Base-by-base conservation (phyloP, 2,329 filamentous ascomycete species). In the Fusarium duplospermum region DNA sequence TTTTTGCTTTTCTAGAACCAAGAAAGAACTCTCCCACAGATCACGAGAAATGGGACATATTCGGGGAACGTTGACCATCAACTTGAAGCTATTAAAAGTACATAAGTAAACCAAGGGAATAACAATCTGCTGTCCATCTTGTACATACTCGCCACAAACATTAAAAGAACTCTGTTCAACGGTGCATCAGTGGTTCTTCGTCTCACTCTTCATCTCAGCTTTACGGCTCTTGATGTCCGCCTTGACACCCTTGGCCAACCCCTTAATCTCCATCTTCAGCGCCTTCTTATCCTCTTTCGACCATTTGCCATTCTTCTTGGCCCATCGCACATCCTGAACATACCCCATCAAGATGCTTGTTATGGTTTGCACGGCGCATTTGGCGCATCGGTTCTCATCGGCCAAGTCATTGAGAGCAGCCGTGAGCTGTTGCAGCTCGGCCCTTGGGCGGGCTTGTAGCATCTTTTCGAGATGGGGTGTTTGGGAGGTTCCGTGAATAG, bases 261-360 rank as follows among this genome's bases (percentile, higher is more conserved):
- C 71, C 70, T 62, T 62, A 36, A 74, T 52, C 58, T 74, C 67
- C 24, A 35, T 52, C 60, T 73, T 73, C 35, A 73, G 67, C 27
- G 70, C 67, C 56, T 62, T 67, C 62, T 73, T 73, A 1, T 73
- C 71, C 6, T 73, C 71, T 22, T 71, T 73, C 6, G 63, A 74
- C 8, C 70, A 20, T 14, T 74, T 74, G 1, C 71, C 67, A 33
- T 18, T 58, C 47, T 71, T 73, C 16, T 73, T 73, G 18, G 71
- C 71, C 6, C 45, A 58, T n/a, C 70, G 59, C 0, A 71, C 6
- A 20, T 73, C 59, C 22, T 71, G 70, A 13, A 68, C 20, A 11
- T 62, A 71, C 4, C 59, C 35, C 11, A 57, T 29, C 1, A 71
- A 31, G 40, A 68, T 64, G 24, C 18, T 62, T 27, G 56, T 60